Evolutionary conservation across 805 yeast genomes (phyloP).

Genomic region (Wickerhamomyces alni): DNA sequence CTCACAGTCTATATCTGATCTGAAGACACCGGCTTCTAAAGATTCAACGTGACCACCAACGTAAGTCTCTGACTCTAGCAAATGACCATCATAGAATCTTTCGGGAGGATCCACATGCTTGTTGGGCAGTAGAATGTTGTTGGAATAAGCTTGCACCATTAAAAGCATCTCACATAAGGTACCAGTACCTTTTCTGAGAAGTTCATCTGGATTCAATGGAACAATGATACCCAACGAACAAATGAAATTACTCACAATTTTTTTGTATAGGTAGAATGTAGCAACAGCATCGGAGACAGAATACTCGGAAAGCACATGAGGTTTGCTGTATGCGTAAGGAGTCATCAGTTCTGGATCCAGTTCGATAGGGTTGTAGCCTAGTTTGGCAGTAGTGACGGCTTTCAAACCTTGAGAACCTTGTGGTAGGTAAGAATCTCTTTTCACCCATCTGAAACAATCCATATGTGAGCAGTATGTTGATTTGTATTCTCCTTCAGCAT

Average conservation of each 20-base stretch:
- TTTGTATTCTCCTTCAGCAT: conserved; percentile 86
- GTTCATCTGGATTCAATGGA: conserved; percentile 96
- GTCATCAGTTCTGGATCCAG: conserved; percentile 98
- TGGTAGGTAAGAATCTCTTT: conserved; percentile 93
- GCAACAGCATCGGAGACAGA: conserved; percentile 99
- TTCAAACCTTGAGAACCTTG: conserved; percentile 98
- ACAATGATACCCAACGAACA: conserved; percentile 93
- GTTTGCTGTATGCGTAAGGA: conserved; percentile 91
- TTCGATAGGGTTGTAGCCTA: conserved; percentile 95
- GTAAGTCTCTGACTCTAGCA: conserved; percentile 91
- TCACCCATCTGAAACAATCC: conserved; percentile 98
- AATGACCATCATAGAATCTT: conserved; percentile 89
- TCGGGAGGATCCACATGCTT: conserved; percentile 94
- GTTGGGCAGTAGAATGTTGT: conserved; percentile 77
- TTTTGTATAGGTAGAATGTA: conserved; percentile 90
- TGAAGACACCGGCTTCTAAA: conserved; percentile 93
- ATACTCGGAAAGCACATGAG: conserved; percentile 89
- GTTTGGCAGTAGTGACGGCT: conserved; percentile 92
- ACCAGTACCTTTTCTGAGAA: conserved; percentile 94
- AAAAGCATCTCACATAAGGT: conserved; percentile 96
- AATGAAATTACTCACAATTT: conserved; percentile 95
- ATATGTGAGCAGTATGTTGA: conserved; percentile 90
- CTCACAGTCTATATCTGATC: conserved; percentile 75
- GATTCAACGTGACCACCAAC: conserved; percentile 99
- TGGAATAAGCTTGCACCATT: conserved; percentile 90